Evolutionary conservation across 2,329 filamentous ascomycete species (phyloP).

Genomic region (Paecilomyces formosus): DNA sequence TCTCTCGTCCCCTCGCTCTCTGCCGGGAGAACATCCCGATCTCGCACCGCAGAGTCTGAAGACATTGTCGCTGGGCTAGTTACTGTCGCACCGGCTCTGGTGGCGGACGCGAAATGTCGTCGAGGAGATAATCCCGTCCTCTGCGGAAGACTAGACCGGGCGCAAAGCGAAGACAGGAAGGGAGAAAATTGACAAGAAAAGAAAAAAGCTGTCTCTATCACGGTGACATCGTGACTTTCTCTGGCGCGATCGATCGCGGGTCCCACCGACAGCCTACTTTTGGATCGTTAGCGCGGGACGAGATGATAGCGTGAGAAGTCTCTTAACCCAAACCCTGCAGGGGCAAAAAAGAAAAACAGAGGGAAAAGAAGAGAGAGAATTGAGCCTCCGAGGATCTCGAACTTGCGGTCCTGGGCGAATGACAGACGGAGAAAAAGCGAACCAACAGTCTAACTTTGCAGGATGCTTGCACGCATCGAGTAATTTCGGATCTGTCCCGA

Average conservation of each 20-base stretch:
- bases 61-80: not conserved
- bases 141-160: not conserved
- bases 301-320: not conserved
- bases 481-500: not conserved
- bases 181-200: not conserved
- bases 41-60: not conserved
- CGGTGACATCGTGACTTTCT: not conserved
- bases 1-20: slow-evolving; percentile 19
- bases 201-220: not conserved
- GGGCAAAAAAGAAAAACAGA: not conserved
- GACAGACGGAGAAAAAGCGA: not conserved
- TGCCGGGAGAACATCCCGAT: slow-evolving; percentile 1
- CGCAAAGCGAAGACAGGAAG: not conserved
- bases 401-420: not conserved
- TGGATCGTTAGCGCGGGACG: not conserved
- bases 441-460: not conserved
- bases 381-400: not conserved
- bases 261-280: not conserved
- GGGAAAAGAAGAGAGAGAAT: not conserved
- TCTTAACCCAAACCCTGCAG: not conserved
- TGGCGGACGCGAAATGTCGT: not conserved
- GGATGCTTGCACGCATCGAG: not conserved
- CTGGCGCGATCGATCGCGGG: not conserved
- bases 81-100: not conserved
- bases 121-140: not conserved